phyloP scores from a whole-genome alignment of 75 land plant species.

The Adiantum capillusveneris region DNA sequence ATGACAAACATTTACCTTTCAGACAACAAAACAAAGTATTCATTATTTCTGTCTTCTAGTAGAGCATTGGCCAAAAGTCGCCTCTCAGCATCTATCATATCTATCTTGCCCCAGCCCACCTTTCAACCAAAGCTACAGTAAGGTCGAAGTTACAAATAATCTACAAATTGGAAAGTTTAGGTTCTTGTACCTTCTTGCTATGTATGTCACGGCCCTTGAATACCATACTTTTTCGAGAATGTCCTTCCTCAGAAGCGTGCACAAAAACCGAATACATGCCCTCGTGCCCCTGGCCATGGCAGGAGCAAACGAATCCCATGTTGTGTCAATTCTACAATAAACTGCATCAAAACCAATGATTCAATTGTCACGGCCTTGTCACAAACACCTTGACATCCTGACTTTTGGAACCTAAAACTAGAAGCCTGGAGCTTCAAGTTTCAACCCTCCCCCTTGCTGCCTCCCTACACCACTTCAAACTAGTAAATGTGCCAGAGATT shows the following conservation, averaged over 20 bases:
- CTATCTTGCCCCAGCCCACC: slow-evolving; percentile 85
- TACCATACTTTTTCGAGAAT: slow-evolving; percentile 35
- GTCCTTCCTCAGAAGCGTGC: slow-evolving; percentile 67
- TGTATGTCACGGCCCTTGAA: slow-evolving; percentile 52
- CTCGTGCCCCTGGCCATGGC: slow-evolving; percentile 67
- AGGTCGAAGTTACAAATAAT: neutral
- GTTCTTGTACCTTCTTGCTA: slow-evolving; percentile 61
- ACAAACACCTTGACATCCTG: no score
- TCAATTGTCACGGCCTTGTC: neutral
- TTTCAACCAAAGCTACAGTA: slow-evolving; percentile 5
- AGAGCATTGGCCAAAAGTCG: slow-evolving; percentile 82
- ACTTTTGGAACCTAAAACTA: no score
- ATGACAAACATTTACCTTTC: no score
- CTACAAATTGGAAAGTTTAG: neutral
- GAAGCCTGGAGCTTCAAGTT: no score
- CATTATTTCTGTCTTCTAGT: slow-evolving; percentile 63
- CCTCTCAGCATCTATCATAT: slow-evolving; percentile 94
- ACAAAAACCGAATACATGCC: slow-evolving; percentile 77
- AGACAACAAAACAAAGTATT: slow-evolving; percentile 78
- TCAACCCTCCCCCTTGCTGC: no score
- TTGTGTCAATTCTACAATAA: slow-evolving; percentile 3
- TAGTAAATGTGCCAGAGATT: no score
- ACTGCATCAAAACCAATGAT: slow-evolving; percentile 8
- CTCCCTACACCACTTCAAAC: no score
- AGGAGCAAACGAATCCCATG: slow-evolving; percentile 16